Evolutionary conservation across 2,329 filamentous ascomycete genomes (phyloP).

Genomic region (Zopfia rhizophila): DNA sequence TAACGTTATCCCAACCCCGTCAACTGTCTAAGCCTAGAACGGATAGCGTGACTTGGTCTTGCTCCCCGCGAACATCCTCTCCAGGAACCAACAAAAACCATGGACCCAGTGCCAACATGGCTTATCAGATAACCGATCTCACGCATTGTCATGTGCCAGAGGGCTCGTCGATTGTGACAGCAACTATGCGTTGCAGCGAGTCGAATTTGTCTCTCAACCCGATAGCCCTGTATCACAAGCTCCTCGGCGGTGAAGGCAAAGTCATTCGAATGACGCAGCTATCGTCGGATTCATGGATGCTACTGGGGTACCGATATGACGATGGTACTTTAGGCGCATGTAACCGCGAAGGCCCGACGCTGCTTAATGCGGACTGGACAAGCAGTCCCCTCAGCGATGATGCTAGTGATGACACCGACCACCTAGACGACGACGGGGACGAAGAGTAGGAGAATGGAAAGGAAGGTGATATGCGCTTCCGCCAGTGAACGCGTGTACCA

Average conservation of each 20-base stretch:
- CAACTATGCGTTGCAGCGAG: constrained; percentile 16
- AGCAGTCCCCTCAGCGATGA: constrained; percentile 6
- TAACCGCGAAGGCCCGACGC: constrained; percentile 1
- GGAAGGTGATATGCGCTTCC: constrained; percentile 1
- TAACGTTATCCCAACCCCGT: constrained; percentile 8
- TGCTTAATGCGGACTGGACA: constrained; percentile 3
- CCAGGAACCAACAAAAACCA: constrained; percentile 8
- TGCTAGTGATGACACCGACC: constrained; percentile 7
- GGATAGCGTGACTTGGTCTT: constrained; percentile 10
- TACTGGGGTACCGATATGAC: constrained; percentile 21
- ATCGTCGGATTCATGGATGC: constrained; percentile 21
- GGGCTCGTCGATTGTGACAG: constrained; percentile 18
- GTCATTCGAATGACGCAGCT: constrained; percentile 16
- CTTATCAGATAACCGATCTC: constrained; percentile 19
- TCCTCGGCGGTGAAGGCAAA: constrained; percentile 22
- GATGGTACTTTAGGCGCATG: constrained; percentile 3
- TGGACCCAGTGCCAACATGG: constrained; percentile 8
- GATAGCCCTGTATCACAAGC: constrained; percentile 8
- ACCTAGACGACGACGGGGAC: constrained; percentile 4
- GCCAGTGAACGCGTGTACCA: constrained; percentile 4
- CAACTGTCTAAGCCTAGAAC: constrained; percentile 6
- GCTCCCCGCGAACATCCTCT: constrained; percentile 15
- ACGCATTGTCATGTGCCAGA: constrained; percentile 16
- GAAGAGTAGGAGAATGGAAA: no score
- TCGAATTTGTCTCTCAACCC: constrained; percentile 15